These are phyloP conservation scores for Mortierella sp. DNA, from an alignment of 371 early-diverging fungal species.

Conservation along the genomic window DNA sequence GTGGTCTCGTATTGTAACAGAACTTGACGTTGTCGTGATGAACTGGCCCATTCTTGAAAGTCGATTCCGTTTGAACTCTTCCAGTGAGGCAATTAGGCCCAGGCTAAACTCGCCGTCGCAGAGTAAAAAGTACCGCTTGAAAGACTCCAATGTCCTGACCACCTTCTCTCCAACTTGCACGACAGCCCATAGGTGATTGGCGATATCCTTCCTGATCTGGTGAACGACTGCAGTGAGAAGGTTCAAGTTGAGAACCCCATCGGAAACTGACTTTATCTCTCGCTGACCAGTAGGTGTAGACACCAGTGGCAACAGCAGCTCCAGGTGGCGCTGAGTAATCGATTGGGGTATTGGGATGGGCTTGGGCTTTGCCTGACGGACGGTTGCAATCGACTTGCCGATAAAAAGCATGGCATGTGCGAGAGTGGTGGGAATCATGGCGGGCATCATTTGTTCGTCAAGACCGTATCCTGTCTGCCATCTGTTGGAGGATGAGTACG, in stretches of 20 bases:
- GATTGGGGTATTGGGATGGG: conserved; percentile 61
- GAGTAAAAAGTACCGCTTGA: conserved; percentile 75
- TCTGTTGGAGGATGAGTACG: conserved; percentile 18
- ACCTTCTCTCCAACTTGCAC: conserved; percentile 77
- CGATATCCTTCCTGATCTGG: conserved; percentile 70
- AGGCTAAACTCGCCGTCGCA: conserved; percentile 80
- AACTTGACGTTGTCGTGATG: conserved; percentile 18
- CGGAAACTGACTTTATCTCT: conserved; percentile 1
- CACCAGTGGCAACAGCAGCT: conserved; percentile 47
- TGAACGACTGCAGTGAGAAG: conserved; percentile 59
- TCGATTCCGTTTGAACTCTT: conserved; percentile 61
- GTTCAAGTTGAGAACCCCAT: conserved; percentile 23
- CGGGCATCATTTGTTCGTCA: conserved; percentile 64
- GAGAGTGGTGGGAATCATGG: conserved; percentile 63
- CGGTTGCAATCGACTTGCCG: conserved; percentile 80
- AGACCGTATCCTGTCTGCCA: conserved; percentile 72
- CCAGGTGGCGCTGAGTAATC: conserved; percentile 61
- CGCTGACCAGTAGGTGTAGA: not conserved
- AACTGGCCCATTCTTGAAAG: conserved; percentile 52
- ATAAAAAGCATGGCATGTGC: conserved; percentile 80
- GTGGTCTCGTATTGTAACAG: conserved; percentile 61
- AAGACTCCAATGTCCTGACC: conserved; percentile 68
- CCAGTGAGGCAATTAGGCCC: conserved; percentile 72
- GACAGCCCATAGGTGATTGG: conserved; percentile 77
- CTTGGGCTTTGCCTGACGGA: conserved; percentile 57